Base-by-base conservation (phyloP, 2,329 filamentous ascomycete species). In the Colletotrichum gigasporum region DNA sequence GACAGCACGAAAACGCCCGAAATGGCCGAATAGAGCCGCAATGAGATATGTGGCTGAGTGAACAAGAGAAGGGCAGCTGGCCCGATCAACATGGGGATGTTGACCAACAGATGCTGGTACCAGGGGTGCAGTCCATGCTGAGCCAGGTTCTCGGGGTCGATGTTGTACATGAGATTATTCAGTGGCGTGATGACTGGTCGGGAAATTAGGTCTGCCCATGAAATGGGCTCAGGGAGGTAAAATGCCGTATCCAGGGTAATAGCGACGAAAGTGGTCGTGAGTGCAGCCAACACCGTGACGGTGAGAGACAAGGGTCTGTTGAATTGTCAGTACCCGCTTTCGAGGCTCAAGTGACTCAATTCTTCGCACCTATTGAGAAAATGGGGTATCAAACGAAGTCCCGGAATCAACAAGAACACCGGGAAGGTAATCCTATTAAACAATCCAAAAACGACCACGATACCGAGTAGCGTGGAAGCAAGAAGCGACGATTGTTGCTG, bases 361-460 rank as follows among this genome's bases (percentile, higher is more conserved):
- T 16, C 51, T 30, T 20, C 24, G 80, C 87, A 96, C 92, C 90
- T 95, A 76, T 89, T 89, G 75, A 87, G 80, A 74, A 97, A 96
- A 81, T 97, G 91, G 69, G 93, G 93, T 75, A 98, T 82, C 73
- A 99, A 83, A 73, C 90, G 90, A 74, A 97, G 80, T 34, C 91
- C 90, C 55, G 96, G 95, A 74, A 97, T 88, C 63, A 97, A 76
- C 66, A 99, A 80, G 76, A 97, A 99, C 12, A 94, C 95, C 45
- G 95, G 95, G 76, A 98, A 98, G 9, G 96, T 99, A 72, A 98
- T 97, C 69, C 96, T 89, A 79, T 98, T 99, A 79, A 99, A 99
- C 63, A 95, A 81, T 51, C 96, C 96, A 72, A 96, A 91, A 12
- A 97, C 90, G 54, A 87, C 84, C 57, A 97, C 87, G 66, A 94